These are phyloP conservation scores for Xylaria venustula DNA, from an alignment of 495 filamentous ascomycete genomes.

Conservation along the genomic window DNA sequence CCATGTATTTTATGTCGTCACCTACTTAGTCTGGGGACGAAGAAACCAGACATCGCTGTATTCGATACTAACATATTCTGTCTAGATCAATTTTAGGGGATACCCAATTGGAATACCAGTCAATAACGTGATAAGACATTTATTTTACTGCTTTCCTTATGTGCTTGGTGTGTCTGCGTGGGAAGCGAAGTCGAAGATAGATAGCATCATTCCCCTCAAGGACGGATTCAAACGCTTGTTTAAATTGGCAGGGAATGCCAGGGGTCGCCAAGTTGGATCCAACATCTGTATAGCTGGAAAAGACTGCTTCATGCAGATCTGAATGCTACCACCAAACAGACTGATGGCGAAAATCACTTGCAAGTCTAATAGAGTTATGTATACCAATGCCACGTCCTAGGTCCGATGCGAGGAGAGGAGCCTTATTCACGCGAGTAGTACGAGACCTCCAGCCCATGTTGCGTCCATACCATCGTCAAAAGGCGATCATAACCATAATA, in stretches of 20 bases:
- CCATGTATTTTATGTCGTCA: background rate
- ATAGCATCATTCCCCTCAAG: too few species aligned
- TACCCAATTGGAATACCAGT: background rate
- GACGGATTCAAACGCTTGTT: background rate
- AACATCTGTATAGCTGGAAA: background rate
- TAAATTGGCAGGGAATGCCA: background rate
- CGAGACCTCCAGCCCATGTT: too few species aligned
- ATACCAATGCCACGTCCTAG: too few species aligned
- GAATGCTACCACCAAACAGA: background rate
- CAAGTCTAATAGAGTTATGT: background rate
- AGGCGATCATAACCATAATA: too few species aligned
- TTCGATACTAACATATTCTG: background rate
- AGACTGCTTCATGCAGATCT: background rate
- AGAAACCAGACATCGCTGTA: background rate
- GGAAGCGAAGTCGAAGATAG: too few species aligned
- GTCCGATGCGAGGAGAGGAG: too few species aligned
- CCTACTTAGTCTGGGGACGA: background rate
- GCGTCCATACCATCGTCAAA: too few species aligned
- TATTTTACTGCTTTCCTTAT: background rate
- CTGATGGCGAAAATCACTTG: background rate
- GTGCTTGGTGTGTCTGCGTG: background rate
- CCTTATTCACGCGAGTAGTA: too few species aligned
- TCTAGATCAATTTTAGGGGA: constrained; percentile 6
- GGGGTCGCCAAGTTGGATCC: background rate
- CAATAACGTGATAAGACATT: background rate